Percentiles rank a stretch among this genome's conserved stretches.
Evolutionary conservation across 352 stramenopile species (phyloP).

Genomic region (Phytophthora megakarya): DNA sequence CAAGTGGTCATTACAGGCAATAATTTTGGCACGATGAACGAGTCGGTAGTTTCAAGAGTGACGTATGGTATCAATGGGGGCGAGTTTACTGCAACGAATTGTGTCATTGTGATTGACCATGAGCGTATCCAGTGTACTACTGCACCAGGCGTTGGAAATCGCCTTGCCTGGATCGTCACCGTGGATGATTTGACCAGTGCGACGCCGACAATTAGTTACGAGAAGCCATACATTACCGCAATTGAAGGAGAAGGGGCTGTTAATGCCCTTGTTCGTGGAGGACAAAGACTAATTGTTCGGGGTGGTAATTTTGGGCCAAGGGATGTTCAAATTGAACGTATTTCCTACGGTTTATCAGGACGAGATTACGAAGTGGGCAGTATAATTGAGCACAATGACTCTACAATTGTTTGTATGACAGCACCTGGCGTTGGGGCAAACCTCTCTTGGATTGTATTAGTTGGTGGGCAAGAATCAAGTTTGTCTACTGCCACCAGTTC

Average conservation of each 20-base stretch:
- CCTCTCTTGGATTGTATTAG: slow-evolving; percentile 58
- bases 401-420: slow-evolving; percentile 55
- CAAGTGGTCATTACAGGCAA: slow-evolving; percentile 62
- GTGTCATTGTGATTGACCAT: slow-evolving; percentile 52
- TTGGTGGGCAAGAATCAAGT: slow-evolving; percentile 57
- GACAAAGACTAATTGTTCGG: slow-evolving; percentile 43
- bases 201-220: slow-evolving; percentile 65
- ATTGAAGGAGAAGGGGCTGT: slow-evolving; percentile 42
- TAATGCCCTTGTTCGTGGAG: slow-evolving; percentile 42
- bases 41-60: slow-evolving; percentile 42
- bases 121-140: slow-evolving; percentile 60
- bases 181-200: slow-evolving; percentile 55
- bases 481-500: slow-evolving; percentile 45
- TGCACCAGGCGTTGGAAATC: slow-evolving; percentile 51
- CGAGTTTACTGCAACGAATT: slow-evolving; percentile 46
- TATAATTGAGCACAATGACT: slow-evolving; percentile 60
- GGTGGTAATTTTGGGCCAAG: slow-evolving; percentile 69
- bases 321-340: slow-evolving; percentile 42
- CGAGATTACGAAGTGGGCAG: slow-evolving; percentile 52
- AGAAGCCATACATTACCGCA: slow-evolving; percentile 45
- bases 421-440: slow-evolving; percentile 52
- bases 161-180: slow-evolving; percentile 60
- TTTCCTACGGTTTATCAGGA: slow-evolving; percentile 64
- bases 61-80: slow-evolving; percentile 58
- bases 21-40: slow-evolving; percentile 52